Evolutionary conservation across 192 early-diverging fungal genomes (phyloP).

Genomic region (Backusella westeae): DNA sequence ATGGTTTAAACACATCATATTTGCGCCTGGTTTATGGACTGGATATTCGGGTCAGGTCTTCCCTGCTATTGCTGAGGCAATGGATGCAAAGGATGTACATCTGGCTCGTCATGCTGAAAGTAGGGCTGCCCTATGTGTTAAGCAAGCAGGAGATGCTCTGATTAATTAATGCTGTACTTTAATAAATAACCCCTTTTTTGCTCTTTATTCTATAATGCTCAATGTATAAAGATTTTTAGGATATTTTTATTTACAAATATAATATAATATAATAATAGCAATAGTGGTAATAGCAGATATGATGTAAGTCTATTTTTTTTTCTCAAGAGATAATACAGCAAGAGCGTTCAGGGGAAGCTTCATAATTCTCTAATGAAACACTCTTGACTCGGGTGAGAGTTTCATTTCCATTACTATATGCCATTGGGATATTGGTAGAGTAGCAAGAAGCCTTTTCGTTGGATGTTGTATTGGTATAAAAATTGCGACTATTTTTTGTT

Average conservation of each 20-base stretch:
- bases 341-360: neutral
- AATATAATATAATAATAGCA: neutral
- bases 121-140: constrained; percentile 26
- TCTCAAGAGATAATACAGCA: neutral
- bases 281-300: neutral
- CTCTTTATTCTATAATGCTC: neutral
- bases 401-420: neutral
- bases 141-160: constrained; percentile 13
- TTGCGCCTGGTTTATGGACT: constrained; percentile 53
- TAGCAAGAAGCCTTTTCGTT: neutral
- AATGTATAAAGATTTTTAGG: neutral
- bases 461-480: neutral
- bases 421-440: neutral
- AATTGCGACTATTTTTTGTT: neutral
- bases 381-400: neutral
- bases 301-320: neutral
- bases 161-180: neutral
- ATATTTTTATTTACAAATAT: neutral
- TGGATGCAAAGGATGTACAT: constrained; percentile 23
- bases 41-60: constrained; percentile 37
- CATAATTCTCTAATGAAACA: neutral
- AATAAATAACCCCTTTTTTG: neutral
- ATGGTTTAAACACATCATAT: constrained; percentile 64
- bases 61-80: constrained; percentile 29
- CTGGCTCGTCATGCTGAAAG: constrained; percentile 20